Percentiles rank a stretch among this genome's conserved stretches.
Conservation (phyloP, 192 early-diverging fungal genomes). For the Coemansia sp. region DNA sequence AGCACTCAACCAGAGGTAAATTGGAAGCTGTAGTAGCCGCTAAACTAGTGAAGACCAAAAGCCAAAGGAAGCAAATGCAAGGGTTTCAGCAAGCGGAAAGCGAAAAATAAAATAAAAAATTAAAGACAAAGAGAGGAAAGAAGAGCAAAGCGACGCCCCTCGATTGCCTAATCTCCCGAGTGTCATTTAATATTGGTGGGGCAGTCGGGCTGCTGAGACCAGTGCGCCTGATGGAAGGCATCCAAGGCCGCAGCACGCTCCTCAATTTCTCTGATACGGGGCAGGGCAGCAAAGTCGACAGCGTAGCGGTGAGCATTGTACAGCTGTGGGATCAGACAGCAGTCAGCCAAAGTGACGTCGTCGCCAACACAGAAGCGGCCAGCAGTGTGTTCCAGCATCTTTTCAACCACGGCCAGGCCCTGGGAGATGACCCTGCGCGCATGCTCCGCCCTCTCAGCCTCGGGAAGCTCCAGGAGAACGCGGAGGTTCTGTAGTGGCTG, state of each 20-base stretch:
- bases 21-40: not conserved
- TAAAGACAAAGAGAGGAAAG: not conserved
- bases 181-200: slow-evolving; percentile 50
- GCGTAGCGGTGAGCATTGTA: slow-evolving; percentile 73
- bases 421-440: slow-evolving; percentile 56
- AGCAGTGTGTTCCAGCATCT: slow-evolving; percentile 59
- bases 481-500: slow-evolving; percentile 86
- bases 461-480: slow-evolving; percentile 64
- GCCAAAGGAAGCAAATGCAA: not conserved
- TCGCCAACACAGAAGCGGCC: slow-evolving; percentile 80
- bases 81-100: not conserved
- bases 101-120: not conserved
- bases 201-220: slow-evolving; percentile 66
- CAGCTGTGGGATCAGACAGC: slow-evolving; percentile 73
- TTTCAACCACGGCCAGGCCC: slow-evolving; percentile 71
- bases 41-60: not conserved
- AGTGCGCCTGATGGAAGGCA: slow-evolving; percentile 65
- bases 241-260: slow-evolving; percentile 56
- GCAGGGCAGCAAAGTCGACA: slow-evolving; percentile 72
- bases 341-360: slow-evolving; percentile 80
- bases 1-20: not conserved
- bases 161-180: not conserved
- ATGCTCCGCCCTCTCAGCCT: slow-evolving; percentile 34
- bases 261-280: slow-evolving; percentile 64
- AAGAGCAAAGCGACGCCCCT: not conserved